Base-by-base conservation (phyloP, 371 early-diverging fungal species). In the Blakeslea trispora region DNA sequence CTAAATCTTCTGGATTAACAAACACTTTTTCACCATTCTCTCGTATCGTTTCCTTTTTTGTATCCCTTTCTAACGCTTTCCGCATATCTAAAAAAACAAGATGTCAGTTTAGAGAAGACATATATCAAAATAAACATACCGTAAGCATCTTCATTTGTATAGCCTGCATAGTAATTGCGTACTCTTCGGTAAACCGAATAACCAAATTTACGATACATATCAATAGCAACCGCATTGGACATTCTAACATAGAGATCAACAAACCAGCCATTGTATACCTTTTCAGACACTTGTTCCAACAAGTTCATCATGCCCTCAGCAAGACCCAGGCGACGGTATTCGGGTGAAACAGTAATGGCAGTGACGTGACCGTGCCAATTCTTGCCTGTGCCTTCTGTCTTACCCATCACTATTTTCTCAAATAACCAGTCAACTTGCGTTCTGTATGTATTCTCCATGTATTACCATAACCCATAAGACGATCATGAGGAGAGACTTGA, bases 351-450 rank as follows among this genome's bases (percentile, higher is more conserved):
- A 2, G 97, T 98, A 32, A 99, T 81, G 6, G 99, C 99, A 5
- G 99, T 97, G 43, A 99, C 96, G 71, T 99, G 99, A 1, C 97
- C 96, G 65, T 99, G 99, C 97, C 97, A 99, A 31, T 91, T 86
- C 53, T 84, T 85, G 23, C 85, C 90, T 2, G 73, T 79, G 44
- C 98, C 99, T 71, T 98, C 99, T 9, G 94, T 92, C 64, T 98
- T 98, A 18, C 97, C 97, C 94, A 98, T 94, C 37, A 96, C 92
- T 87, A 66, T 57, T 15, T 3, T 17, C n/a, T 39, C 11, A n/a
- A n/a, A n/a, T n/a, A n/a, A n/a, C n/a, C n/a, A n/a, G n/a, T n/a
- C n/a, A n/a, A n/a, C n/a, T n/a, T n/a, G n/a, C n/a, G n/a, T n/a
- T n/a, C n/a, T n/a, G n/a, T n/a, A n/a, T n/a, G n/a, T n/a, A 1